Evolutionary conservation across 208 protist species (phyloP), one percentile per base, ranked within the genome.

Genomic region (Acanthamoeba healyi): DNA sequence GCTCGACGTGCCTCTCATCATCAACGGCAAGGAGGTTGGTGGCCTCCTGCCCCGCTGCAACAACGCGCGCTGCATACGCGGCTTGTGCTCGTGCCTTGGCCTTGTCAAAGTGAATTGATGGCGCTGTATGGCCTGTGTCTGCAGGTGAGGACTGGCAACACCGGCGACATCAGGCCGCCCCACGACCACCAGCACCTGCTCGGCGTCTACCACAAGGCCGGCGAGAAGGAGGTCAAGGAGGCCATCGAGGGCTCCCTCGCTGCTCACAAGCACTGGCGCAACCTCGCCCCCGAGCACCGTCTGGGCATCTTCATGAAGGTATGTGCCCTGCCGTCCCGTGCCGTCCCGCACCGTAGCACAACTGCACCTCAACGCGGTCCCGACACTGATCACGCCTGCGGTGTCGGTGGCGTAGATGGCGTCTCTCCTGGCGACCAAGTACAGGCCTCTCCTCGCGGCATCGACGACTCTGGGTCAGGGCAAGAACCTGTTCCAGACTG

Each of bases 401-500:
- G n/a, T n/a, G n/a, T n/a, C n/a, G n/a, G n/a, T n/a, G n/a, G n/a
- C n/a, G n/a, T n/a, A 89, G 81, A 77, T 92, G 56, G 87, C 87
- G 29, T 51, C 38, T 4, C 67, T 94, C 6, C 95, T 97, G 7
- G 98, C 98, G 38, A 44, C 70, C 63, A 98, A 98, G 92, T 98
- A 98, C 94, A 97, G 98, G 44, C 26, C 97, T 56, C 97, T 98
- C 42, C 96, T 99, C 84, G 96, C 97, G 0, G 98, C 98, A 6
- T 97, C 98, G 24, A 99, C 98, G 17, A 99, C 99, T 98, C 94
- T 99, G 3, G 98, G 98, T 32, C 98, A 99, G 97, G 97, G 97
- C 94, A 99, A 99, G 97, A 99, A 98, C 95, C 96, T 99, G 42
- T 99, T 97, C 96, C 99, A 99, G 96, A 98, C 99, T 4, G 99